Percentiles rank a stretch among this genome's conserved stretches.
Conservation (phyloP, 1,284 basidiomycete genomes). For the Ustilago tritici region DNA sequence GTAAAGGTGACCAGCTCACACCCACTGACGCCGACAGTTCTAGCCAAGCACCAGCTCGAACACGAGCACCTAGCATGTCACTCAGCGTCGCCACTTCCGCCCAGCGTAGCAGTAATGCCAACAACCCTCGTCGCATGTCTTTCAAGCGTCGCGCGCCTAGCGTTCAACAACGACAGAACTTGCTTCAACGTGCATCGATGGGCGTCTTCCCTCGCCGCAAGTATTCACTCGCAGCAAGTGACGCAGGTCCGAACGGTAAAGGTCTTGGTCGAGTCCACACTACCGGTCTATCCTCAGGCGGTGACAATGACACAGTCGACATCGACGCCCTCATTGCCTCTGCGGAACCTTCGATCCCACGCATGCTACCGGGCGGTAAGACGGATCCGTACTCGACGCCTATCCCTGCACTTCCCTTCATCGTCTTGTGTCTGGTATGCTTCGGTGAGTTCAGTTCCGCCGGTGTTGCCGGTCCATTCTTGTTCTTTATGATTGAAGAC, state of each 20-base stretch:
- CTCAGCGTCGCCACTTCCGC: constrained; percentile 34
- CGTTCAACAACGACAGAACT: constrained; percentile 33
- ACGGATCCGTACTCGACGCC: constrained; percentile 56
- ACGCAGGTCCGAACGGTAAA: constrained; percentile 24
- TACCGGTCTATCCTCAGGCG: constrained; percentile 20
- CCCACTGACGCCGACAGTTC: constrained; percentile 19
- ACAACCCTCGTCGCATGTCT: constrained; percentile 37
- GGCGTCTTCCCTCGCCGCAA: constrained; percentile 45
- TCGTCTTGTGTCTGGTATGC: constrained; percentile 66
- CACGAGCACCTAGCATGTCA: constrained; percentile 28
- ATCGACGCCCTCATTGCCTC: constrained; percentile 43
- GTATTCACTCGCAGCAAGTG: constrained; percentile 31
- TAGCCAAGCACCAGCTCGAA: constrained; percentile 14
- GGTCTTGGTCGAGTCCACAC: constrained; percentile 38
- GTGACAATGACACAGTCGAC: constrained; percentile 32
- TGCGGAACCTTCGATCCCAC: constrained; percentile 44
- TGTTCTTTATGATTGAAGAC: constrained; percentile 68
- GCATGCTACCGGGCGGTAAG: constrained; percentile 35
- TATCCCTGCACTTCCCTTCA: constrained; percentile 65
- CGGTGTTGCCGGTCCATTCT: constrained; percentile 72
- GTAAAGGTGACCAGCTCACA: constrained; percentile 16
- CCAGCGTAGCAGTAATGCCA: not conserved
- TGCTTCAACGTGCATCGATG: constrained; percentile 55
- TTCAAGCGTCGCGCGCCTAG: constrained; percentile 47
- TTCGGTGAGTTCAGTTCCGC: constrained; percentile 77